Base-by-base conservation (phyloP, 176 grass and related monocot genomes). In the Cymbopogon citratus region DNA sequence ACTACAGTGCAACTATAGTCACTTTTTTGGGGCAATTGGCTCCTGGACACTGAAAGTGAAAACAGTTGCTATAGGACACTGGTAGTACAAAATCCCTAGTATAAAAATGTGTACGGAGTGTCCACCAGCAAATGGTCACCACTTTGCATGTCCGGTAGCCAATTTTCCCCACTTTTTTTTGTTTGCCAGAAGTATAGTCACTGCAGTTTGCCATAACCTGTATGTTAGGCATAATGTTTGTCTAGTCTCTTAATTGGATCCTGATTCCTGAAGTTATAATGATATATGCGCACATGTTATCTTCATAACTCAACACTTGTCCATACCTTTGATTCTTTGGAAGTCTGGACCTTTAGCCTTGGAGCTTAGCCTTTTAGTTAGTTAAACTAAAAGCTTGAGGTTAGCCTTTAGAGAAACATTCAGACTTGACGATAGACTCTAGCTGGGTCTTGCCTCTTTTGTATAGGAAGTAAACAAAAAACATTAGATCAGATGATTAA, bases 401-500 rank as follows among this genome's bases (percentile, higher is more conserved):
- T 77, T 85, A 81, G 83, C 83, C 66, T 89, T 86, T 85, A 54
- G 71, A 80, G 83, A 70, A 66, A 16, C 88, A 73, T 76, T 60
- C 52, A 63, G 51, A 65, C 86, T 83, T 83, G n/a, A 36, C 14
- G 79, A 61, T 66, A 84, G 81, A 43, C 19, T 83, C 28, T 74
- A 88, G 78, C 73, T 89, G 71, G 85, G 43, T 67, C 52, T 29
- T 76, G 67, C 65, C 64, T 80, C 71, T 82, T 83, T 64, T 74
- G 40, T 78, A 71, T 79, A 86, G 45, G 80, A 72, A 80, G 57
- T 77, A 86, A 88, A 63, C 66, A 48, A 74, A 74, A 49, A 84
- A 31, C 80, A 90, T 62, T 88, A 90, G 85, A 70, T 87, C 27
- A 84, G 72, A 96, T 91, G 77, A 96, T 93, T 85, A 83, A 70